Evolutionary conservation across 768 basidiomycete genomes (phyloP), one percentile per base, ranked within the genome.

Genomic region (Lanmaoa rubissima): DNA sequence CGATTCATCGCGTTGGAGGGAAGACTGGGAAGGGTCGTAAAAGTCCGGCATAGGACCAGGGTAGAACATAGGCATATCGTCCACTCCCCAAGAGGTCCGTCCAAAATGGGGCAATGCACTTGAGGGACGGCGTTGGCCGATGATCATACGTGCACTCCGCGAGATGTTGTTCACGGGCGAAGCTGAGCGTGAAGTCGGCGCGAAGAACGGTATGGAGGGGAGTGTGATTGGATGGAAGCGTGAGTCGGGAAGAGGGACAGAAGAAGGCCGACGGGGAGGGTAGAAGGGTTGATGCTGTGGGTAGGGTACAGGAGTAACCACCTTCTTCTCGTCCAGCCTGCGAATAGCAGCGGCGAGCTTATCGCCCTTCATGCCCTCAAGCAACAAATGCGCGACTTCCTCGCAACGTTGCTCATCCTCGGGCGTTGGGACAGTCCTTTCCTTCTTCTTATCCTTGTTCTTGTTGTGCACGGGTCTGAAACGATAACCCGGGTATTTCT

Each of bases 301-400:
- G 2, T 59, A 48, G 4, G 49, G 16, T 0, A n/a, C 31, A 16
- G 41, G 56, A 9, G 5, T 0, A 0, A 35, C 39, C 9, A 42
- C 11, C 44, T 61, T 65, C 0, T 46, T 51, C 45, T 65, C 60
- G 43, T 87, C 86, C 12, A 86, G 74, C 56, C 69, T 67, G n/a
- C 81, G 76, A 16, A 87, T 78, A 1, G 85, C 86, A 46, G 75
- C 78, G 0, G 84, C 84, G 34, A 88, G 81, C 61, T 86, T 80
- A 31, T 85, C 82, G 39, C 87, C 87, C 67, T 87, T 87, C 71
- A 83, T 87, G 3, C 87, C 87, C 43, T 83, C 81, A 2, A 89
- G 76, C 0, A 88, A 73, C 8, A 88, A 70, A 56, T 80, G 79
- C 0, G 87, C 85, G 14, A 88, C 83, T 48, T 83, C 80, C 54